phyloP scores from a whole-genome alignment of 2,329 filamentous ascomycete species.

The Alternaria ethzedia region DNA sequence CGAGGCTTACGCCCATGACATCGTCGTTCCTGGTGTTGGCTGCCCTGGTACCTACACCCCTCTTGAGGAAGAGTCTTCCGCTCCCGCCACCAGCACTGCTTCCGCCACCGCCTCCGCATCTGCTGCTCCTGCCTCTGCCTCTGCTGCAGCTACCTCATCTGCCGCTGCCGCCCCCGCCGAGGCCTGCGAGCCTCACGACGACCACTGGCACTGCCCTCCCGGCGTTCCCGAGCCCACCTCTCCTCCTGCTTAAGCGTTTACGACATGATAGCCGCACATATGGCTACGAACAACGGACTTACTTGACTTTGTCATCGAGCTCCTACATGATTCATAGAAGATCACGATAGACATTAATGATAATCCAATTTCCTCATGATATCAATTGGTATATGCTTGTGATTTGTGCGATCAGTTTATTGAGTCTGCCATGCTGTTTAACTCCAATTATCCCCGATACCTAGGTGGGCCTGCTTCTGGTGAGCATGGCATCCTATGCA shows the following conservation, averaged over 20 bases:
- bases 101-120: slow-evolving; percentile 2
- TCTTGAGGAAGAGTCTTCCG: slow-evolving; percentile 3
- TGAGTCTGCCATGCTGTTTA: too few species aligned
- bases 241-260: slow-evolving; percentile 21
- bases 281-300: not conserved
- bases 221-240: slow-evolving; percentile 32
- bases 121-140: slow-evolving; percentile 7
- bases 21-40: slow-evolving; percentile 67
- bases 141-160: not conserved
- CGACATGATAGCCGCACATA: not conserved
- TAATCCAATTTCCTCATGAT: not conserved
- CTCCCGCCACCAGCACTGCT: slow-evolving; percentile 9
- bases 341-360: slow-evolving; percentile 17
- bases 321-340: not conserved
- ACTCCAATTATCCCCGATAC: not conserved
- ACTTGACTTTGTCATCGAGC: not conserved
- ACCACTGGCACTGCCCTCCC: slow-evolving; percentile 36
- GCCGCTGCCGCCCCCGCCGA: slow-evolving; percentile 9
- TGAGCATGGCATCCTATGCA: not conserved
- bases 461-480: not conserved
- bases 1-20: slow-evolving; percentile 70
- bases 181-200: slow-evolving; percentile 29
- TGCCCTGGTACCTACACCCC: slow-evolving; percentile 58
- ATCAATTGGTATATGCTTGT: not conserved
- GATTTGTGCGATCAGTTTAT: not conserved